Percentiles rank a stretch among this genome's conserved stretches.
Evolutionary conservation across 2,329 filamentous ascomycete genomes (phyloP).

Genomic region (Botrytis fragariae): DNA sequence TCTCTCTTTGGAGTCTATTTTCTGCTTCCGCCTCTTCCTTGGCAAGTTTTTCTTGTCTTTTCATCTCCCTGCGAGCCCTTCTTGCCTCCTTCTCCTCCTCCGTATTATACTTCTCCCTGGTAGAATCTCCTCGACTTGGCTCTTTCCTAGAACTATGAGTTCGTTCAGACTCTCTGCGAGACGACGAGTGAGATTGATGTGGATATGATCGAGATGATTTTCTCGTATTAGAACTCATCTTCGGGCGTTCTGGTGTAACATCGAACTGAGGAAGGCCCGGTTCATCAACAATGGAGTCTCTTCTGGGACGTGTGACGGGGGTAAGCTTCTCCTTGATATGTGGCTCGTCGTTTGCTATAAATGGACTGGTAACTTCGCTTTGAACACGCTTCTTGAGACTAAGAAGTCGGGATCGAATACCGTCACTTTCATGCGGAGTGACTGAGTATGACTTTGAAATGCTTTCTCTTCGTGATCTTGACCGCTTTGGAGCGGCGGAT

Average conservation of each 20-base stretch:
- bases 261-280: slow-evolving; percentile 10
- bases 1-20: slow-evolving; percentile 7
- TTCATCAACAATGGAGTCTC: slow-evolving; percentile 8
- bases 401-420: not conserved
- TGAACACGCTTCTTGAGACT: slow-evolving; percentile 17
- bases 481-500: not conserved
- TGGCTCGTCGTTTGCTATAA: slow-evolving; percentile 29
- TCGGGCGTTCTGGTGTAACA: slow-evolving; percentile 1
- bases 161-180: slow-evolving; percentile 8
- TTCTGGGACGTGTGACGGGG: not conserved
- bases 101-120: slow-evolving; percentile 24
- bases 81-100: slow-evolving; percentile 33
- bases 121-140: slow-evolving; percentile 20
- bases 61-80: slow-evolving; percentile 28
- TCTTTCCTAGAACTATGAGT: slow-evolving; percentile 16
- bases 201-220: slow-evolving; percentile 15
- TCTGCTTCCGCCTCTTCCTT: slow-evolving; percentile 15
- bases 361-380: slow-evolving; percentile 33
- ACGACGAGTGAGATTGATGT: slow-evolving; percentile 17
- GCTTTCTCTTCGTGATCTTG: slow-evolving; percentile 17
- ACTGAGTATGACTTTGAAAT: not conserved
- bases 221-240: slow-evolving; percentile 8
- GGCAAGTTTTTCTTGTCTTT: slow-evolving; percentile 22
- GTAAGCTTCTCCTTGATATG: slow-evolving; percentile 30
- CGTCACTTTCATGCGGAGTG: slow-evolving; percentile 11